Evolutionary conservation across 2,329 filamentous ascomycete genomes (phyloP), one percentile per base, ranked within the genome.

Genomic region (Aureobasidium melanogenum): DNA sequence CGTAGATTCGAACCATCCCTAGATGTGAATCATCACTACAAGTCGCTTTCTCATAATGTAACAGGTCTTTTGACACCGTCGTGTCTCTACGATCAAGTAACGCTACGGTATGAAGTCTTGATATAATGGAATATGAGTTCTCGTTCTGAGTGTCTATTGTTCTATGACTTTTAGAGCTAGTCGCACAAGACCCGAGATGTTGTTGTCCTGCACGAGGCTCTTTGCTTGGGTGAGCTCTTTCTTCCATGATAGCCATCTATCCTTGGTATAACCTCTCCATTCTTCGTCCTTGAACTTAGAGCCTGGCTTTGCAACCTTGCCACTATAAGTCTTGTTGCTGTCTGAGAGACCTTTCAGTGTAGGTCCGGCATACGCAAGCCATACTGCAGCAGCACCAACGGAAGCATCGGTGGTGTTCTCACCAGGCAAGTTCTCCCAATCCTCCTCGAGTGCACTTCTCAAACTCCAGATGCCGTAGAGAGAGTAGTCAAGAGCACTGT

Each of bases 381-480:
- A 60, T 8, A 43, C 56, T 10, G 56, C 46, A 12, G 44, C 56
- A 50, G 56, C 56, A 30, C 56, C 56, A 6, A 60, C 5, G 7
- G 32, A 41, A 60, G 44, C 56, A 39, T 60, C 56, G 10, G 32
- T 10, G 7, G 56, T 51, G 15, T n/a, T 46, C 36, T 50, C 32
- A 3, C 44, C 30, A 17, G 28, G 43, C 17, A 34, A 14, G 2
- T 36, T 47, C 15, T 32, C 22, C 9, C 28, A 22, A 10, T 60
- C 44, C 17, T 48, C 46, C 46, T 60, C 56, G 24, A 60, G n/a
- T 9, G 56, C 56, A 17, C 24, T 51, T 50, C 56, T 50, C 15
- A 60, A n/a, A 10, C 41, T 43, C 56, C 56, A 60, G 7, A 60
- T 24, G 12, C 44, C 56, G 24, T 60, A 50, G 24, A 60, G 56